Conservation (phyloP, 345 rosid species). For the Eucalyptus sp. region DNA sequence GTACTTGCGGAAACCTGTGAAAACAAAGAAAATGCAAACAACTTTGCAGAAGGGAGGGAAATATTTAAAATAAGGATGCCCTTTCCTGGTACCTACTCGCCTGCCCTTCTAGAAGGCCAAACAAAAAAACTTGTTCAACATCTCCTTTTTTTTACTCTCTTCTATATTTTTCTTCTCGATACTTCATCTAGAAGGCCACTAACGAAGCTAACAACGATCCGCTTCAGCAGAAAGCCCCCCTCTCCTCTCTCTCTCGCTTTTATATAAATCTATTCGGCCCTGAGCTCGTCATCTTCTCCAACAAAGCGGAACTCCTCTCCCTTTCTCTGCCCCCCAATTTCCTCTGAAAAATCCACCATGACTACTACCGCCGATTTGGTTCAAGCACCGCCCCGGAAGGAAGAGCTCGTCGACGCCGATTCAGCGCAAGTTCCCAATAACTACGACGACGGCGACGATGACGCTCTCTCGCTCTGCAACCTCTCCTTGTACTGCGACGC, state of each 20-base stretch:
- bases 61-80: neutral
- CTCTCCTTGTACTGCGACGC: neutral
- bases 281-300: neutral
- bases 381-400: neutral
- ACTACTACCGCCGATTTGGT: neutral
- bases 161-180: no score
- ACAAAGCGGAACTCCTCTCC: neutral
- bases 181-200: neutral
- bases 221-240: neutral
- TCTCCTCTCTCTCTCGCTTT: neutral
- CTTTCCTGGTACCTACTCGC: neutral
- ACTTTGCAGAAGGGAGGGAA: neutral
- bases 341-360: neutral
- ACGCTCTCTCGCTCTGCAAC: constrained; percentile 5
- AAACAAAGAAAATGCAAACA: neutral
- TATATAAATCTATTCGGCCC: neutral
- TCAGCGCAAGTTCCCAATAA: neutral
- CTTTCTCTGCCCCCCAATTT: neutral
- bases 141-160: neutral
- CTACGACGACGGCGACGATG: neutral
- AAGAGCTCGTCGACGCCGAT: neutral
- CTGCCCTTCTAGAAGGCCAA: neutral
- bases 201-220: neutral
- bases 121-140: neutral
- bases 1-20: neutral